Conservation (phyloP, 768 basidiomycete genomes). For the Boletus vermiculosoides region DNA sequence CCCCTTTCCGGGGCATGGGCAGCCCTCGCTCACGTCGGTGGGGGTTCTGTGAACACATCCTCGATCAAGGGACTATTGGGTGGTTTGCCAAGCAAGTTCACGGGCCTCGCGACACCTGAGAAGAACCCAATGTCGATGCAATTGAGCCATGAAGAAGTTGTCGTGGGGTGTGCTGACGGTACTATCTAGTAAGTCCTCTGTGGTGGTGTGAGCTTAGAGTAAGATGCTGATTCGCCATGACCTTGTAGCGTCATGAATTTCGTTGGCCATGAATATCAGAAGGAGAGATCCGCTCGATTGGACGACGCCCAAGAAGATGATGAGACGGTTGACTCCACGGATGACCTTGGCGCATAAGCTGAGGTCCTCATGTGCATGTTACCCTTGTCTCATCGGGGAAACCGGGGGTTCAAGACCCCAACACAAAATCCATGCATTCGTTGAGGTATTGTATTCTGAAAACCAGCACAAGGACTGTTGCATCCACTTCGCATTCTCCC, state of each 20-base stretch:
- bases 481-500: not conserved
- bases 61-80: constrained; percentile 60
- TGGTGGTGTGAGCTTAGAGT: not conserved
- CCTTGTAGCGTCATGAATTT: constrained; percentile 56
- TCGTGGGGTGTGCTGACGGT: constrained; percentile 88
- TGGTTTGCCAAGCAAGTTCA: constrained; percentile 62
- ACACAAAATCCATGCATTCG: not conserved
- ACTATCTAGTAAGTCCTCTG: constrained; percentile 74
- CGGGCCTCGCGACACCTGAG: constrained; percentile 80
- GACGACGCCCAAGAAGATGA: constrained; percentile 11
- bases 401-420: no score
- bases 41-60: constrained; percentile 30
- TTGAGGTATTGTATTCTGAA: constrained; percentile 2
- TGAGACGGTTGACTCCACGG: constrained; percentile 10
- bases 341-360: constrained; percentile 15
- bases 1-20: constrained; percentile 75
- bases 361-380: not conserved
- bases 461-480: constrained; percentile 8
- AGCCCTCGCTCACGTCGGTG: constrained; percentile 49
- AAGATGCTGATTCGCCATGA: constrained; percentile 11
- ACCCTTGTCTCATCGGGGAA: not conserved
- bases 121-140: constrained; percentile 97
- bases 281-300: constrained; percentile 16
- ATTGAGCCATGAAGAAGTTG: constrained; percentile 85
- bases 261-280: constrained; percentile 55